A percentile compares a stretch with the other conserved stretches of the same genome.
These are phyloP conservation scores for Pelargonium nanum DNA, from an alignment of 345 rosid species.

Conservation along the genomic window DNA sequence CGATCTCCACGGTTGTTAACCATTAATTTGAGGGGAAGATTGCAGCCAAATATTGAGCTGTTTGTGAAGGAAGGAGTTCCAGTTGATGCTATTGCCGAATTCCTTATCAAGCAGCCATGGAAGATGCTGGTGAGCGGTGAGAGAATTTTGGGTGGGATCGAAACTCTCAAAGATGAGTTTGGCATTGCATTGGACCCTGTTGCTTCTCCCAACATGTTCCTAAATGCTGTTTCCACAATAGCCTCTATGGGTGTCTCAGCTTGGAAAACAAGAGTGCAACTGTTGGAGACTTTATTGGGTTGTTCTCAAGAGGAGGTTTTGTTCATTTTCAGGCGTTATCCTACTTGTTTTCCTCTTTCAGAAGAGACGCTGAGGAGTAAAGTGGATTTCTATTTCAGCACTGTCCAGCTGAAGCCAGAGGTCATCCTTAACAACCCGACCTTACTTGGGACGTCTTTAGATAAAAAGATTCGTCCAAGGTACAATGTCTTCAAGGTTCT, in stretches of 20 bases:
- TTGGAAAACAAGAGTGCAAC: conserved; percentile 8
- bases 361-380: conserved; percentile 8
- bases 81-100: not conserved
- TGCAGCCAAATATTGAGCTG: conserved; percentile 9
- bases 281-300: conserved; percentile 12
- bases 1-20: conserved; percentile 5
- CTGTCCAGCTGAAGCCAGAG: conserved; percentile 1
- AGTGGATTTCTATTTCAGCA: conserved; percentile 5
- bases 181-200: conserved; percentile 9
- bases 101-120: conserved; percentile 7
- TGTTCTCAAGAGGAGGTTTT: conserved; percentile 7
- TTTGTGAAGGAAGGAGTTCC: conserved; percentile 10
- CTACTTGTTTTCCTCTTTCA: conserved; percentile 1
- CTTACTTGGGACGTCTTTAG: conserved; percentile 2
- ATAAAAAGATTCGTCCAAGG: conserved; percentile 11
- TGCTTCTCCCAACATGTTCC: conserved; percentile 5
- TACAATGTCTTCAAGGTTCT: conserved; percentile 7
- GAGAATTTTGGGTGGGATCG: not conserved
- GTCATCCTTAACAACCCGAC: not conserved
- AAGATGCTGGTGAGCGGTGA: conserved; percentile 1
- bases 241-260: conserved; percentile 7
- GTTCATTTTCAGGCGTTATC: conserved; percentile 8
- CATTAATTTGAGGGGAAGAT: not conserved
- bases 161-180: not conserved
- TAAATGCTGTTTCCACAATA: conserved; percentile 4